Evolutionary conservation across 441 rosid genomes (phyloP), one percentile per base, ranked within the genome.

Genomic region (Jatropha multifida): DNA sequence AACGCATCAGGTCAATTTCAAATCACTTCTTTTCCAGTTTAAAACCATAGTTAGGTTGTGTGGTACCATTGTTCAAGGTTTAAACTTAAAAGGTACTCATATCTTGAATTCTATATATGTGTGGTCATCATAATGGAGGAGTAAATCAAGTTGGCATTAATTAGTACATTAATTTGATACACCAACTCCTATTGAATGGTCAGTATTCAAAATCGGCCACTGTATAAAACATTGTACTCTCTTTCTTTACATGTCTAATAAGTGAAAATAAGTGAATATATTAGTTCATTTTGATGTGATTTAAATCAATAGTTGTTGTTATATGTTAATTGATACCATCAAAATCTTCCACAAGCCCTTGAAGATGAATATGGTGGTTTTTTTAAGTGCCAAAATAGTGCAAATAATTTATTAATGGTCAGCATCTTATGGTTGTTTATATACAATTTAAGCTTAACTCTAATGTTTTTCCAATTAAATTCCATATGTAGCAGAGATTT

Each of bases 141-240:
- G 78, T 90, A 68, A 89, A 89, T 76, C 79, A 81, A 73, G 76
- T 80, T 74, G 92, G 79, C 38, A 71, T 79, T 37, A 4, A 75
- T 18, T 79, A 62, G 59, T 79, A 79, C 56, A 79, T 61, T 38
- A 71, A 64, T 58, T 68, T 92, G 64, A 89, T 92, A 70, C 81
- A 90, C 37, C 87, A 82, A 76, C 89, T 88, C 23, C 59, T 85
- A 42, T 67, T 75, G 7, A 84, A 81, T 15, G 89, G 89, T 88
- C 38, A 5, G 9, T 41, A 44, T 49, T 8, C 32, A 1, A 4
- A 23, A 23, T 23, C 23, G 23, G 23, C 23, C 23, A 23, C 23
- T 23, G 0, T 23, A 23, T 23, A 23, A 23, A 23, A 23, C 23
- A 23, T 23, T 42, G 2, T 42, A 26, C n/a, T 11, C 11, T 2